Evolutionary conservation across 495 filamentous ascomycete species (phyloP).

Genomic region (Tuber indicum): DNA sequence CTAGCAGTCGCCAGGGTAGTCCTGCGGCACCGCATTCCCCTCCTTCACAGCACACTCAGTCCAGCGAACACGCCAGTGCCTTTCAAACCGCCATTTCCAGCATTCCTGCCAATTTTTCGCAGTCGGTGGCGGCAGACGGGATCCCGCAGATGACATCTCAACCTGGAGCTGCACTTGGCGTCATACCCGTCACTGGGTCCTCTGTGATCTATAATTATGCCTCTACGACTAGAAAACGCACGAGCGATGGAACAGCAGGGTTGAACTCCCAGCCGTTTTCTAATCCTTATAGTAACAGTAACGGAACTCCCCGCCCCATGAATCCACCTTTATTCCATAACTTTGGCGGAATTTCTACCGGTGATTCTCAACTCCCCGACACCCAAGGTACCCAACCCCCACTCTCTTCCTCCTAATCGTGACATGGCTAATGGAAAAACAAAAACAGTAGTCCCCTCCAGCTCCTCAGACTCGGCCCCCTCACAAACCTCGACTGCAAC

Average conservation of each 20-base stretch:
- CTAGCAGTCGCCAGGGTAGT: not conserved
- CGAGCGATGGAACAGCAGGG: constrained; percentile 33
- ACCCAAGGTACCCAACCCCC: constrained; percentile 25
- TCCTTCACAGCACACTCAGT: constrained; percentile 12
- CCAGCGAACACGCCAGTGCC: constrained; percentile 22
- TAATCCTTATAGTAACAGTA: constrained; percentile 26
- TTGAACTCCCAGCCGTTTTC: constrained; percentile 34
- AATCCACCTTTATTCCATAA: constrained; percentile 27
- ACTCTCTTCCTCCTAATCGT: not conserved
- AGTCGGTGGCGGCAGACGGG: constrained; percentile 8
- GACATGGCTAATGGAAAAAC: not conserved
- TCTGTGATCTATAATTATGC: constrained; percentile 31
- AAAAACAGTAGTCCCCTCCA: constrained; percentile 7
- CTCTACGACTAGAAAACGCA: constrained; percentile 36
- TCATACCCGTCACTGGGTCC: constrained; percentile 13
- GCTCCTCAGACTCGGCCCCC: constrained; percentile 9
- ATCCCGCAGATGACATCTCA: constrained; percentile 35
- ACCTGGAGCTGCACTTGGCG: constrained; percentile 28
- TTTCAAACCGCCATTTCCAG: constrained; percentile 31
- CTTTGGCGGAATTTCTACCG: constrained; percentile 19
- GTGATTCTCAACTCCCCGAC: constrained; percentile 39
- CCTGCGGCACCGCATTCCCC: not conserved
- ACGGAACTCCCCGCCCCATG: constrained; percentile 27
- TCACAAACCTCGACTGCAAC: not conserved
- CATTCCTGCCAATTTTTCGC: constrained; percentile 10